phyloP scores from a whole-genome alignment of 495 filamentous ascomycete species.

The Elasticomyces elasticus region DNA sequence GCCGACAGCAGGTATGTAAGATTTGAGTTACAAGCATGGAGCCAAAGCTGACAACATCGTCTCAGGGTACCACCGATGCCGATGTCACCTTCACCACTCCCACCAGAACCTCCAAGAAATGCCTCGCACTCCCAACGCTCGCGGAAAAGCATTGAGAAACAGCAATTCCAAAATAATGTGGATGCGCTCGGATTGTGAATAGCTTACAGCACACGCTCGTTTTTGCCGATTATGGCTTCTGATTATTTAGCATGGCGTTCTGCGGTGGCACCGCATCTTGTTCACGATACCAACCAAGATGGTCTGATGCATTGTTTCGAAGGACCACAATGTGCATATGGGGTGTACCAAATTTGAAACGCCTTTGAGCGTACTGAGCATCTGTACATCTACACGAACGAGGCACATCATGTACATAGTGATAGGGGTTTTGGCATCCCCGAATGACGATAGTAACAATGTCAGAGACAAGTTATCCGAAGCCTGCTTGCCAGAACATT shows the following conservation, averaged over 20 bases:
- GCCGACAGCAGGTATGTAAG: slow-evolving; percentile 11
- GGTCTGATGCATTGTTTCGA: background rate
- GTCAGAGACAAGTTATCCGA: no score
- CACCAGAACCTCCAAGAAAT: background rate
- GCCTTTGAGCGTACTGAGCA: no score
- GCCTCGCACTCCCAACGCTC: slow-evolving; percentile 4
- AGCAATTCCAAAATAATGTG: slow-evolving; percentile 9
- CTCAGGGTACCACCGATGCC: slow-evolving; percentile 6
- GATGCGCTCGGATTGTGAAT: slow-evolving; percentile 12
- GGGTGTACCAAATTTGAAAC: no score
- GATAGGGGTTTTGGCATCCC: no score
- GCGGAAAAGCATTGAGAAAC: slow-evolving; percentile 6
- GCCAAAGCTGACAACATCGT: no score
- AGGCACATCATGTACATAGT: no score
- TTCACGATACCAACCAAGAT: background rate
- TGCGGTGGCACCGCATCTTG: background rate
- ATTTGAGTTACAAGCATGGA: no score
- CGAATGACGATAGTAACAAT: no score
- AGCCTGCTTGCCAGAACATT: no score
- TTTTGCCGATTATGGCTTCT: background rate
- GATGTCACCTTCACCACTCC: background rate
- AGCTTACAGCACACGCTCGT: background rate
- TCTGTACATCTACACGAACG: no score
- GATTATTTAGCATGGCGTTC: slow-evolving; percentile 5
- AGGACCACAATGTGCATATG: no score